Base-by-base conservation (phyloP, 108 stramenopile species). In the Nitzschia sp. region DNA sequence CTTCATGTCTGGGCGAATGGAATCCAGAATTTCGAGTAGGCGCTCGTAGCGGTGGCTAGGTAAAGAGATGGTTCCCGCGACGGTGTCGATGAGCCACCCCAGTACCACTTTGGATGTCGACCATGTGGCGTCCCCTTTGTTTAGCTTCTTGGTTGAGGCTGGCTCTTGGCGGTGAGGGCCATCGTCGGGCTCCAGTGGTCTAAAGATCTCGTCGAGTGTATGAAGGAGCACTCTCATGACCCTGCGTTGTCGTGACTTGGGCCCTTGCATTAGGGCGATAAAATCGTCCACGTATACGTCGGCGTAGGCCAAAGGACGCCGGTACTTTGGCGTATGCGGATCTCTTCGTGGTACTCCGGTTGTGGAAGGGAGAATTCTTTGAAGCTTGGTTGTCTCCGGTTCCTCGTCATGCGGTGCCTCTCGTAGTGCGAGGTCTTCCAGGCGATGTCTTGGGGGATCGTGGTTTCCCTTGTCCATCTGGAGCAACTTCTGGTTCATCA, bases 221-320 rank as follows among this genome's bases (percentile, higher is more conserved):
- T 79, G 53, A 31, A 83, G 56, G n/a, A 76, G 63, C 25, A 56
- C 35, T 31, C 55, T 53, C 46, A 33, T 47, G 16, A 53, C 45
- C 15, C 34, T 53, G 19, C 48, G 35, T 11, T n/a, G 52, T 9
- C 41, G 34, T 3, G 21, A 3, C 17, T 55, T 17, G 30, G 54
- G 45, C 19, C 72, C 76, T 54, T 84, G 78, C 27, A 54, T 72
- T n/a, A 63, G 11, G 1, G 8, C 45, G 38, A 76, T 53, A 45
- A 73, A 77, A 53, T 84, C 79, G 61, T 84, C 83, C 6, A 80
- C 72, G 55, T 68, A 77, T 1, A 84, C 66, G 23, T 84, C 76
- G 17, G 54, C 47, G 23, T 76, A 68, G 30, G 27, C 31, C 22
- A 78, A 16, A 13, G 59, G 70, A 19, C 28, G 28, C 16, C 28